Percentiles rank a stretch among this genome's conserved stretches.
Evolutionary conservation across 1,284 basidiomycete species (phyloP).

Genomic region (Marasmius fiardii): DNA sequence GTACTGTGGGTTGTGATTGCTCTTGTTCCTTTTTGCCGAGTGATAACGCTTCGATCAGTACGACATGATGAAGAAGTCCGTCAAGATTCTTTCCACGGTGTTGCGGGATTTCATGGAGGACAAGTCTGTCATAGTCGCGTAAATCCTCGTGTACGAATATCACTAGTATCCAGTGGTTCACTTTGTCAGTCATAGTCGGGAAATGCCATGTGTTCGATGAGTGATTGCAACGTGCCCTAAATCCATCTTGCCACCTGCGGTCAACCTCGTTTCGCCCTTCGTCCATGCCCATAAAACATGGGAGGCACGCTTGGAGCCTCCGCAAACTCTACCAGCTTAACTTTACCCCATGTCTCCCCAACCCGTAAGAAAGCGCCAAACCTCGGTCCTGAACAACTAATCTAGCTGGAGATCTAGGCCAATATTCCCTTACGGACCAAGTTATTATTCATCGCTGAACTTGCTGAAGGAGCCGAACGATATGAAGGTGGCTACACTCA

Average conservation of each 20-base stretch:
- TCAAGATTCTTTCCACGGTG: constrained; percentile 39
- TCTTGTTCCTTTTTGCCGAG: neutral
- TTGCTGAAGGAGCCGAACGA: constrained; percentile 65
- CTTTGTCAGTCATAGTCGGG: neutral
- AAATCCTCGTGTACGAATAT: neutral
- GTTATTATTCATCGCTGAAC: constrained; percentile 52
- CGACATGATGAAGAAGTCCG: constrained; percentile 41
- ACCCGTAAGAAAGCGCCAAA: neutral
- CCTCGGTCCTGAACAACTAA: neutral
- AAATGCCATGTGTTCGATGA: neutral
- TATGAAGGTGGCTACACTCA: constrained; percentile 47
- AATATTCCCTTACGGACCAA: constrained; percentile 19
- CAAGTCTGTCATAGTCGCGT: neutral
- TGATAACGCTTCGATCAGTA: constrained; percentile 22
- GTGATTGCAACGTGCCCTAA: neutral
- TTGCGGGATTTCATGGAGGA: constrained; percentile 30
- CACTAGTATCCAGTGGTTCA: neutral
- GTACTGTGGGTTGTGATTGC: constrained; percentile 37
- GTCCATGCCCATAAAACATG: neutral
- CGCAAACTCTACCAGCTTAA: neutral
- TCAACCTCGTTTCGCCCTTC: neutral
- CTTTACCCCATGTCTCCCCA: neutral
- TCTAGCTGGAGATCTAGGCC: neutral
- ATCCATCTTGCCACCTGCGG: neutral
- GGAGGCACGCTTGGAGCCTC: neutral